Conservation (phyloP, 2,329 filamentous ascomycete genomes). For the Biscogniauxia sp. region DNA sequence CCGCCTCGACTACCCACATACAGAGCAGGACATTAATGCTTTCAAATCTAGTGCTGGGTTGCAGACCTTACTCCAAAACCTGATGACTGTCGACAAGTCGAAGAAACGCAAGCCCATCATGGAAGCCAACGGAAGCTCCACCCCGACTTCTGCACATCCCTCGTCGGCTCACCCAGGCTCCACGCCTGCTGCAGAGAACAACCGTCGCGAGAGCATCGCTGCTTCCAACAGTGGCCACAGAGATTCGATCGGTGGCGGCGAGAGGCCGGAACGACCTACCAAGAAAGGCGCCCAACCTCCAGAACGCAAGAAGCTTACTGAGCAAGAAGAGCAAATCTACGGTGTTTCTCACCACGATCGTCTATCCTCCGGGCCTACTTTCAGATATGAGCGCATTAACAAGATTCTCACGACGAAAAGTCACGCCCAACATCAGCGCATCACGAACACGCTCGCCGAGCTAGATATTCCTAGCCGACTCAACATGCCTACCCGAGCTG, state of each 20-base stretch:
- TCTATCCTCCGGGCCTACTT: slow-evolving; percentile 79
- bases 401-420: slow-evolving; percentile 77
- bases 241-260: slow-evolving; percentile 44
- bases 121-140: slow-evolving; percentile 54
- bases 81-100: slow-evolving; percentile 79
- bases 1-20: slow-evolving; percentile 76
- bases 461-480: slow-evolving; percentile 69
- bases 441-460: slow-evolving; percentile 69
- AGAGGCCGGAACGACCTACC: slow-evolving; percentile 37
- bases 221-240: slow-evolving; percentile 41
- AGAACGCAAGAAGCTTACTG: slow-evolving; percentile 67
- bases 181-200: slow-evolving; percentile 38
- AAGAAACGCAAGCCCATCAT: slow-evolving; percentile 79
- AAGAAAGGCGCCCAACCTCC: slow-evolving; percentile 53
- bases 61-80: slow-evolving; percentile 74
- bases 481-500: slow-evolving; percentile 70
- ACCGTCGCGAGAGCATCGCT: slow-evolving; percentile 54
- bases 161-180: slow-evolving; percentile 28
- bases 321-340: slow-evolving; percentile 74
- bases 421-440: slow-evolving; percentile 71
- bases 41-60: slow-evolving; percentile 83
- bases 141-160: slow-evolving; percentile 38
- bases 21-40: slow-evolving; percentile 66
- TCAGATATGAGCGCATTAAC: slow-evolving; percentile 80
- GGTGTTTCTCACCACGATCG: slow-evolving; percentile 86